These are phyloP conservation scores for Populus nigra DNA, from an alignment of 345 rosid species.

Conservation along the genomic window DNA sequence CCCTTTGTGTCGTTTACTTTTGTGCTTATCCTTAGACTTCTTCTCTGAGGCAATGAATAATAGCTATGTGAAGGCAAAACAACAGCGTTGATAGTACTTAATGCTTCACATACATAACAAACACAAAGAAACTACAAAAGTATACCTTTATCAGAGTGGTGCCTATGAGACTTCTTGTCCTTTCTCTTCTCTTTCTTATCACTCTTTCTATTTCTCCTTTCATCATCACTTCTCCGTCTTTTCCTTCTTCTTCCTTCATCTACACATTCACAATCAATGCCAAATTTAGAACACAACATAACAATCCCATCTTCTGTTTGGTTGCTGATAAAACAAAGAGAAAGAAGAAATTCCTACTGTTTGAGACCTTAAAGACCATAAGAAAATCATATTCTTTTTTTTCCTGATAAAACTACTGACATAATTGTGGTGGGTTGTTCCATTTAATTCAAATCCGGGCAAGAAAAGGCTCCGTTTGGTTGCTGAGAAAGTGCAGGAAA, in stretches of 20 bases:
- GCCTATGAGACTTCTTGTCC: conserved; percentile 58
- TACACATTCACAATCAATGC: conserved; percentile 15
- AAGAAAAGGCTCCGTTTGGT: background rate
- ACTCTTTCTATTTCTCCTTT: conserved; percentile 40
- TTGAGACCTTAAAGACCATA: background rate
- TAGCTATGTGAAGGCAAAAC: background rate
- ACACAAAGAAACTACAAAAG: background rate
- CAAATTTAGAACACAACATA: background rate
- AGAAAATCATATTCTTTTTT: background rate
- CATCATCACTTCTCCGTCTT: conserved; percentile 45
- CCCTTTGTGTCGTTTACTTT: conserved; percentile 46
- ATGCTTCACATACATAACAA: background rate
- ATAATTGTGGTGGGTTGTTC: background rate
- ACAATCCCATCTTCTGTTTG: background rate
- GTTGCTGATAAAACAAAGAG: too few relatives aligned
- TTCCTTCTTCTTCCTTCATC: conserved; percentile 56
- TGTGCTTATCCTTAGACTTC: conserved; percentile 66
- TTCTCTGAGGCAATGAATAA: conserved; percentile 50
- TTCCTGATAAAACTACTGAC: background rate
- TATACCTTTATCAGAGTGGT: conserved; percentile 53
- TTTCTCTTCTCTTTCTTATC: conserved; percentile 43
- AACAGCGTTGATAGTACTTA: background rate
- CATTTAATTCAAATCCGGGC: background rate
- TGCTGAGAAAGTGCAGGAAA: background rate
- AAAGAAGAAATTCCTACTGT: too few relatives aligned